Base-by-base conservation (phyloP, 768 basidiomycete genomes). In the Collybia sordida region DNA sequence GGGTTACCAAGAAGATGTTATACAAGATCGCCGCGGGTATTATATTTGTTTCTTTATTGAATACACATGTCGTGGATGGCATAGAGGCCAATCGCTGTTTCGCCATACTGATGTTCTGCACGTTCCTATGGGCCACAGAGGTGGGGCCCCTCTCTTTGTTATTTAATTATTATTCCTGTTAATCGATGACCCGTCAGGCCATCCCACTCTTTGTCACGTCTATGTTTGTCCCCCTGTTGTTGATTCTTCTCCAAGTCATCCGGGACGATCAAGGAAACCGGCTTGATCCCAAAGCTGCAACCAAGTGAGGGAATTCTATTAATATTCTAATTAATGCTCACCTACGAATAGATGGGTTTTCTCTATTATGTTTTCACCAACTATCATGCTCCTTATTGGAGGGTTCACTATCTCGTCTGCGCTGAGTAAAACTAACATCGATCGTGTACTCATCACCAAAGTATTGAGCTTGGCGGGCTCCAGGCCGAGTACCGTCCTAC, bases 191-290 rank as follows among this genome's bases (percentile, higher is more conserved):
- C 34, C 19, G 0, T 43, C 55, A 96, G 93, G 93, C 95, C 19
- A 94, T 98, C 51, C 94, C 97, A 2, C 79, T 98, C 6, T 99
- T 98, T 62, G 93, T 96, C n/a, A 99, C 97, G 0, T 96, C 94
- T 2, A 85, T 88, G 56, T 75, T 88, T 43, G 86, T 98, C 3
- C 97, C 97, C 0, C 72, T 96, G 39, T 78, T 98, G 3, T 79
- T 97, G 25, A 88, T 97, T n/a, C 69, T 83, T n/a, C 71, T 96
- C 14, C 82, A 83, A 28, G 89, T 98, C 27, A 78, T 98, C 23
- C 79, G 86, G 2, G 75, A 83, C 19, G 63, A 67, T 1, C 79
- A 88, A 22, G 81, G 74, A 0, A 73, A 77, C 22, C 62, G 80
- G 5, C 53, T 95, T 43, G 58, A 74, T 1, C 75, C 90, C 0